phyloP scores from a whole-genome alignment of 179 eudicot genomes.

The Corrigiola litoralis region DNA sequence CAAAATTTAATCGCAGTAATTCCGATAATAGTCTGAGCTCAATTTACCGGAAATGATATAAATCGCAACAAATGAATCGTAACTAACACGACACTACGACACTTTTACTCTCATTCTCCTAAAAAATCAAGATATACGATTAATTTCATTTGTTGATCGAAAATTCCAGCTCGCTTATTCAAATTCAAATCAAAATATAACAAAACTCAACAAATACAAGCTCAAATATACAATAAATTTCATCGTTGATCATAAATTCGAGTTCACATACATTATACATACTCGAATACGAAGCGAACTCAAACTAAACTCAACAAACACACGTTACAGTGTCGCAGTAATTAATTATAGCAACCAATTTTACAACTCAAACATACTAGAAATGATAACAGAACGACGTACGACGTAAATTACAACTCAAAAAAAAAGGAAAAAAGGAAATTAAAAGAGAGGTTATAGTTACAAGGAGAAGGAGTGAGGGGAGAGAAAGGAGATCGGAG shows the following conservation, averaged over 20 bases:
- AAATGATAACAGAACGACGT: not conserved
- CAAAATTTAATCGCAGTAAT: no score
- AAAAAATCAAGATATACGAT: not conserved
- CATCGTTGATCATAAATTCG: no score
- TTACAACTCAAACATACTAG: not conserved
- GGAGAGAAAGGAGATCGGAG: conserved; percentile 32
- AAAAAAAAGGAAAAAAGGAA: not conserved
- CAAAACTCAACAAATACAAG: not conserved
- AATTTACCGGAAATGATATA: not conserved
- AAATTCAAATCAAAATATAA: not conserved
- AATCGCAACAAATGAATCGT: no score
- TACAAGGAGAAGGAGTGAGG: conserved; percentile 39
- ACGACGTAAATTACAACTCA: not conserved
- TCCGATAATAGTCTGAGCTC: no score
- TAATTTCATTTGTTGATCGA: no score
- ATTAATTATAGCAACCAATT: not conserved
- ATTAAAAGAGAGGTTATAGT: conserved; percentile 1
- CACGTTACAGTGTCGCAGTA: no score
- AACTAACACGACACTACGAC: no score
- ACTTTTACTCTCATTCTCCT: no score
- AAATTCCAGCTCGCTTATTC: not conserved
- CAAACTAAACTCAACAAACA: no score
- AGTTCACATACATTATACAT: no score
- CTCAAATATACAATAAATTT: conserved; percentile 4
- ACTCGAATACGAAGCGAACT: no score